phyloP scores from a whole-genome alignment of 1,139 yeast species.

The Protomyces inundatus region DNA sequence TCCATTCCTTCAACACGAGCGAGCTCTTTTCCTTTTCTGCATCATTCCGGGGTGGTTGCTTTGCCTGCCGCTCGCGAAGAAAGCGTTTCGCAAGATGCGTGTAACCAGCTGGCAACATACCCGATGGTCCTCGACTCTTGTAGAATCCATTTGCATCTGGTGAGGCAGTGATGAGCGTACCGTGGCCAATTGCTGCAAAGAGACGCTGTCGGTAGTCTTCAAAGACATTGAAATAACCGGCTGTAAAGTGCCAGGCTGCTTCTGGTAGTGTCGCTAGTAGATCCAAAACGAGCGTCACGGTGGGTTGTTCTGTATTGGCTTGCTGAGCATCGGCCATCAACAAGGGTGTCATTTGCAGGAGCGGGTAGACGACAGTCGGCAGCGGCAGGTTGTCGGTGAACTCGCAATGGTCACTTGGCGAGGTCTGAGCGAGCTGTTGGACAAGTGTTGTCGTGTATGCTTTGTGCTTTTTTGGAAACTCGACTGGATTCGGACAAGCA shows the following conservation, averaged over 20 bases:
- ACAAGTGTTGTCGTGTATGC: constrained; percentile 55
- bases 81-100: constrained; percentile 68
- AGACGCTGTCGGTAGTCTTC: constrained; percentile 65
- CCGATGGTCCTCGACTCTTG: constrained; percentile 74
- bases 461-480: constrained; percentile 54
- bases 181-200: constrained; percentile 55
- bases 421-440: constrained; percentile 44
- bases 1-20: constrained; percentile 75
- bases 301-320: constrained; percentile 73
- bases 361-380: constrained; percentile 64
- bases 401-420: constrained; percentile 24
- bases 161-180: constrained; percentile 59
- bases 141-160: constrained; percentile 83
- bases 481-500: constrained; percentile 64
- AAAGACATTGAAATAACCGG: constrained; percentile 92
- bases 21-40: constrained; percentile 29
- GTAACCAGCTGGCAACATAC: constrained; percentile 81
- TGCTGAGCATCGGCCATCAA: constrained; percentile 47
- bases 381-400: constrained; percentile 21
- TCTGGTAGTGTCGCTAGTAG: constrained; percentile 55
- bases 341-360: constrained; percentile 85
- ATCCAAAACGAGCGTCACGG: constrained; percentile 35
- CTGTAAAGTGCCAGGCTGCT: constrained; percentile 81
- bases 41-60: constrained; percentile 38
- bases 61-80: constrained; percentile 51